Conservation (phyloP, 768 basidiomycete species). For the Calocera cornea region DNA sequence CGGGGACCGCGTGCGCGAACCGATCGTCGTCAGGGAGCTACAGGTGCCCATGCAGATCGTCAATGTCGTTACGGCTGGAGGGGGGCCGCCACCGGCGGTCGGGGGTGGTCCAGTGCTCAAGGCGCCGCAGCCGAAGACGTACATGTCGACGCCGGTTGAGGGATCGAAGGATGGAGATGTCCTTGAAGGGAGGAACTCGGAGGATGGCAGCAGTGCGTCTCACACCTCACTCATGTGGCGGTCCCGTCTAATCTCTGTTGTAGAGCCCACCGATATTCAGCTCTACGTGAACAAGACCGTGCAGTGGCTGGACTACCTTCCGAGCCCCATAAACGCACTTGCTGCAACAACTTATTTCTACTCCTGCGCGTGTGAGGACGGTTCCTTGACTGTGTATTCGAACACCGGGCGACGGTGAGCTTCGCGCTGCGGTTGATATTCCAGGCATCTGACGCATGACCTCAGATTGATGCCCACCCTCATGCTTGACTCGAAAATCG, state of each 20-base stretch:
- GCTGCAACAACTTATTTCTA: constrained; percentile 53
- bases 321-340: constrained; percentile 52
- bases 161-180: constrained; percentile 41
- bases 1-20: constrained; percentile 44
- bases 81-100: background rate
- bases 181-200: constrained; percentile 68
- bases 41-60: constrained; percentile 5
- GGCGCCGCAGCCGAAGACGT: constrained; percentile 47
- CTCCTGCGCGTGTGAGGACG: constrained; percentile 69
- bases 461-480: constrained; percentile 68
- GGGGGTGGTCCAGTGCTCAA: constrained; percentile 31
- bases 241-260: background rate
- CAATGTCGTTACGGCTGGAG: background rate
- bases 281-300: constrained; percentile 52
- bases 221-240: background rate
- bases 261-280: constrained; percentile 55
- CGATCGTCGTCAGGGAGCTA: constrained; percentile 44
- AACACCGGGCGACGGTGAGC: constrained; percentile 66
- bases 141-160: constrained; percentile 45
- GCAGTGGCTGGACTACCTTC: constrained; percentile 82
- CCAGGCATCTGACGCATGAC: too few species aligned
- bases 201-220: constrained; percentile 38
- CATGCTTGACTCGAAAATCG: constrained; percentile 53
- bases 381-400: constrained; percentile 71
- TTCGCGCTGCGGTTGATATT: too few species aligned